These are phyloP conservation scores for Kwoniella sp. DNA, from an alignment of 768 basidiomycete species.

Conservation along the genomic window DNA sequence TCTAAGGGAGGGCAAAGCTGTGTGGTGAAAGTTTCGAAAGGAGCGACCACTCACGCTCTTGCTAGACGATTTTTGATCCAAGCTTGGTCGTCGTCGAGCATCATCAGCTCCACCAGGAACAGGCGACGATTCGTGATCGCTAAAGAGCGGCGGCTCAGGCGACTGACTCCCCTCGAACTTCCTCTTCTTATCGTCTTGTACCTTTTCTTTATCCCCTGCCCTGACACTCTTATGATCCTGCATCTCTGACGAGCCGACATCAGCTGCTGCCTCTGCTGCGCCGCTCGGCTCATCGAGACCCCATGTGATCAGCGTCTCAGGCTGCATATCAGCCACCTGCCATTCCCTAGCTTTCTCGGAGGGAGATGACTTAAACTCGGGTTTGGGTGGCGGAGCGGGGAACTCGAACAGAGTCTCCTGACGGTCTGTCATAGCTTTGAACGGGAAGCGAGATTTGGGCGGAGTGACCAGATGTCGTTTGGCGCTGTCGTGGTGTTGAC, in stretches of 20 bases:
- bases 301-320: constrained; percentile 47
- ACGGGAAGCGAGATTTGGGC: constrained; percentile 22
- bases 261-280: neutral
- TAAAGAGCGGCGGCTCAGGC: constrained; percentile 16
- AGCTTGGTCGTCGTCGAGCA: constrained; percentile 1
- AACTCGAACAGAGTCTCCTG: constrained; percentile 31
- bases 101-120: neutral
- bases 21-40: neutral
- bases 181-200: neutral
- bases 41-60: constrained; percentile 17
- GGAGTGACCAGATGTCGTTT: constrained; percentile 35
- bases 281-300: constrained; percentile 20
- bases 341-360: constrained; percentile 13
- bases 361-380: constrained; percentile 11
- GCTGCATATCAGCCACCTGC: constrained; percentile 35
- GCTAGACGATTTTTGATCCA: constrained; percentile 16
- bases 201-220: neutral
- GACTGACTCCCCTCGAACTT: neutral
- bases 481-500: neutral
- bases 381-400: constrained; percentile 28
- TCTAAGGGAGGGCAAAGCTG: too few species aligned
- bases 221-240: neutral
- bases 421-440: constrained; percentile 8
- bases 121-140: constrained; percentile 4
- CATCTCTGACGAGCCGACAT: neutral